A percentile compares a stretch with the other conserved stretches of the same genome.
These are phyloP conservation scores for Neurospora sp. DNA, from an alignment of 495 filamentous ascomycete genomes.

Conservation along the genomic window DNA sequence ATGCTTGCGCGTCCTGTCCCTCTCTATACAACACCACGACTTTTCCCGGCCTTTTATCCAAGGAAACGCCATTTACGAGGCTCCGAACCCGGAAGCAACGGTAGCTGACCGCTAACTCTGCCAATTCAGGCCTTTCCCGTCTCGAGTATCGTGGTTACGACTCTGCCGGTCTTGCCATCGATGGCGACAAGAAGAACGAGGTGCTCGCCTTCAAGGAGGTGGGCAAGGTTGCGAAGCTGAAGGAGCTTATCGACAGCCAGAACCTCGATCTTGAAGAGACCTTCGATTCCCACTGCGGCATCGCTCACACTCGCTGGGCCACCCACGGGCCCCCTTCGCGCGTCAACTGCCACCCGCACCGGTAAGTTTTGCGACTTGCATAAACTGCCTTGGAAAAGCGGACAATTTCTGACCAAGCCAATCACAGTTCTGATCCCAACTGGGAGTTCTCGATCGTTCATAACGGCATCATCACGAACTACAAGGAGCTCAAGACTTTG, in stretches of 20 bases:
- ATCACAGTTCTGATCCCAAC: constrained; percentile 54
- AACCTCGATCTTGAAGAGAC: constrained; percentile 79
- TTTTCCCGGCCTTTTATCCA: constrained; percentile 8
- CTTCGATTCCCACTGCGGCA: constrained; percentile 95
- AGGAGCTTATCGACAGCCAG: constrained; percentile 76
- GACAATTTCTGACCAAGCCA: background rate
- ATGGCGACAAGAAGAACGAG: constrained; percentile 98
- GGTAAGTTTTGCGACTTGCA: constrained; percentile 43
- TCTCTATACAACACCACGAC: background rate
- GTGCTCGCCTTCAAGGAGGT: constrained; percentile 98
- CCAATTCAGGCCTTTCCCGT: constrained; percentile 54
- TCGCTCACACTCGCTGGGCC: constrained; percentile 97
- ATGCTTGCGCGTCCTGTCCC: constrained; percentile 2
- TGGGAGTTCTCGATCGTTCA: constrained; percentile 97
- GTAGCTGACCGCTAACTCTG: constrained; percentile 14
- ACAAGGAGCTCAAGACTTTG: constrained; percentile 95
- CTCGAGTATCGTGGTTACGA: constrained; percentile 97
- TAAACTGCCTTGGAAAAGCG: background rate
- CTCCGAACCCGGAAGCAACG: constrained; percentile 4
- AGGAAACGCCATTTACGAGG: background rate
- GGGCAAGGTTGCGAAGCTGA: constrained; percentile 94
- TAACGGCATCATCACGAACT: constrained; percentile 99
- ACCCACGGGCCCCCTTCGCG: constrained; percentile 93
- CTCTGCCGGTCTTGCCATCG: constrained; percentile 89
- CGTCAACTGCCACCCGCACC: constrained; percentile 94